Evolutionary conservation across 2,329 filamentous ascomycete species (phyloP), one percentile per base, ranked within the genome.

Genomic region (Xylariaceae sp.): DNA sequence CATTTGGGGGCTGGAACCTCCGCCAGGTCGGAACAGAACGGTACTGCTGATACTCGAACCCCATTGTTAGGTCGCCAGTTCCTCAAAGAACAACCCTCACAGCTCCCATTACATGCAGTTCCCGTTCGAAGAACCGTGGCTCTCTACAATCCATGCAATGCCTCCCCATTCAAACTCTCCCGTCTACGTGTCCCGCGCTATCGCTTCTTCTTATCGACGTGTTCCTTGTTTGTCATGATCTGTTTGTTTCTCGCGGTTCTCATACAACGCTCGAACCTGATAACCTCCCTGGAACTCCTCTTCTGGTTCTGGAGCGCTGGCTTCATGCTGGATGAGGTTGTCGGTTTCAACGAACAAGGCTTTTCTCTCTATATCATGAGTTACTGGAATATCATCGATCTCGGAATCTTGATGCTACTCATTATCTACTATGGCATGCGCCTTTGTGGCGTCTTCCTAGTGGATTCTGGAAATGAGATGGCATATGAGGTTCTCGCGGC

Each of bases 281-380:
- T 97, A 68, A 96, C 91, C 1, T 83, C 84, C 0, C 77, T 97
- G 8, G 93, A 97, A 73, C 78, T 97, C 13, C 73, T 96, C 10
- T 97, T 97, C 75, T 97, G 93, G 93, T 90, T 97, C 73, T 97
- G 93, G 92, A 96, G 91, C 71, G 90, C 91, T 30, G 93, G 93
- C 0, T 97, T 95, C 74, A 96, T 97, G 91, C 84, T 97, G 37
- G 93, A 97, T 69, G 93, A 97, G 74, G 83, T 97, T 18, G 92
- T 97, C 15, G 92, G 92, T 9, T 97, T 97, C 79, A 96, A 92
- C 66, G 93, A 97, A 73, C 92, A 97, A 74, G 93, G 93, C 2
- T 97, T 97, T 72, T 92, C 92, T 44, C 83, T 97, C 35, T 97
- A 97, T 75, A 90, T 97, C 69, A 93, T 97, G 86, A 96, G 91